Percentiles rank a stretch among this genome's conserved stretches.
Evolutionary conservation across 305 asterid species (phyloP).

Genomic region (Fraxinus ornus): DNA sequence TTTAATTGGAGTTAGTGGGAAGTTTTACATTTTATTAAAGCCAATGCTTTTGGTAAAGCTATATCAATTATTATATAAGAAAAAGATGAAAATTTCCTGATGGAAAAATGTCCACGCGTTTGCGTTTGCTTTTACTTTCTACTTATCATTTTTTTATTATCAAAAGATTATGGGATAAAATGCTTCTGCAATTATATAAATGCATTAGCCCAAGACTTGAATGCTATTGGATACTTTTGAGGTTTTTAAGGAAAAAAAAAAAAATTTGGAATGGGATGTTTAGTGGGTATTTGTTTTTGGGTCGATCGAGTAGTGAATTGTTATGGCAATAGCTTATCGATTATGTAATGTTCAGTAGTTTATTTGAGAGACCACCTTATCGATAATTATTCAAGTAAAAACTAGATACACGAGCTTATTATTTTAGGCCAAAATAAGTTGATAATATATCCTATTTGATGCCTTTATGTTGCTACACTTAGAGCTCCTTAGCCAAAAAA

Average conservation of each 20-base stretch:
- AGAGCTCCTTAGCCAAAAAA: background rate
- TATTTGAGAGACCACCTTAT: no score
- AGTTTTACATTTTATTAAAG: slow-evolving; percentile 19
- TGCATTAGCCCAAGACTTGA: background rate
- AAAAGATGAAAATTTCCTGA: slow-evolving; percentile 25
- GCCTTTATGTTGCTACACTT: background rate
- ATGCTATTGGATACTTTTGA: slow-evolving; percentile 11
- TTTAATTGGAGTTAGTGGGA: slow-evolving; percentile 37
- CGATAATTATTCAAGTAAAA: background rate
- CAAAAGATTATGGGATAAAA: background rate
- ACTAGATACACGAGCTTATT: background rate
- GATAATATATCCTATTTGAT: background rate
- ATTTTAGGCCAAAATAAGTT: background rate
- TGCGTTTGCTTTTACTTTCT: slow-evolving; percentile 23
- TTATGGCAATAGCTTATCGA: background rate
- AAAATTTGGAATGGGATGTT: background rate
- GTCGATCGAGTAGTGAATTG: background rate
- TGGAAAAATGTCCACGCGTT: slow-evolving; percentile 36
- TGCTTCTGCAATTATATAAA: background rate
- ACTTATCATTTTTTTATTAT: slow-evolving; percentile 3
- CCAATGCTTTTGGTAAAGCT: slow-evolving; percentile 42
- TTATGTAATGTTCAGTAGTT: background rate
- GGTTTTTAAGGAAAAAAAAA: background rate
- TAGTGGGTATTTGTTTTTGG: background rate
- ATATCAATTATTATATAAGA: background rate